These are phyloP conservation scores for Yamadazyma scolyti DNA, from an alignment of 805 yeast species.

Conservation along the genomic window DNA sequence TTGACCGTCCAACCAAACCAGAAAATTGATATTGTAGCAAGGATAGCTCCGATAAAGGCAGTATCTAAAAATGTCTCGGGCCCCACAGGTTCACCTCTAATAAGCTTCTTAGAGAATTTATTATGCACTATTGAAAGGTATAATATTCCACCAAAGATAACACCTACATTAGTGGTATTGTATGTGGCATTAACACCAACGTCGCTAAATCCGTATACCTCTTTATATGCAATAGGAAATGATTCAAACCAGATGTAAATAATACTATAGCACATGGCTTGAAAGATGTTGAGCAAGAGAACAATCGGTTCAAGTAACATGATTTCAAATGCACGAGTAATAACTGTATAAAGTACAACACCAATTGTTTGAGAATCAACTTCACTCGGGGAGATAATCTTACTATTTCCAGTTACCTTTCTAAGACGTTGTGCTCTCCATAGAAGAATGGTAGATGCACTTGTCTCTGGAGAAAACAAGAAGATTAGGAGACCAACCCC, in stretches of 20 bases:
- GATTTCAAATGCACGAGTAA: slow-evolving; percentile 49
- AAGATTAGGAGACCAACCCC: no score
- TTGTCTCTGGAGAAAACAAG: no score
- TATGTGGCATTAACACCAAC: slow-evolving; percentile 40
- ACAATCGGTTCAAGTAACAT: slow-evolving; percentile 54
- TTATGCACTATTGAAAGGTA: slow-evolving; percentile 3
- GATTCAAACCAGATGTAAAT: slow-evolving; percentile 59
- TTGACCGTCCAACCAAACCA: slow-evolving; percentile 49
- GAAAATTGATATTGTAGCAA: slow-evolving; percentile 39
- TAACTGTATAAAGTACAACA: slow-evolving; percentile 2
- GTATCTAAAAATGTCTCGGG: slow-evolving; percentile 41
- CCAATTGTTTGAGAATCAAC: slow-evolving; percentile 14
- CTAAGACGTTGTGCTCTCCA: slow-evolving; percentile 49
- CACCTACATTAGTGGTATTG: slow-evolving; percentile 6
- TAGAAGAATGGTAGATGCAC: slow-evolving; percentile 39
- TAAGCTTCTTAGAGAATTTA: slow-evolving; percentile 1
- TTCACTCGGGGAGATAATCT: slow-evolving; percentile 39
- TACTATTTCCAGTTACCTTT: slow-evolving; percentile 44
- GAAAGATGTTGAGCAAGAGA: slow-evolving; percentile 48
- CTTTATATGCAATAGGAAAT: slow-evolving; percentile 52
- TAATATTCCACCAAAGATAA: slow-evolving; percentile 1
- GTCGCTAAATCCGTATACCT: slow-evolving; percentile 42
- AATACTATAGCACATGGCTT: slow-evolving; percentile 50
- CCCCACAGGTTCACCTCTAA: slow-evolving; percentile 16
- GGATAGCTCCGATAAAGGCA: slow-evolving; percentile 37